Percentiles rank a stretch among this genome's conserved stretches.
phyloP scores from a whole-genome alignment of 148 eudicot genomes.

The Pouteria glomerata region DNA sequence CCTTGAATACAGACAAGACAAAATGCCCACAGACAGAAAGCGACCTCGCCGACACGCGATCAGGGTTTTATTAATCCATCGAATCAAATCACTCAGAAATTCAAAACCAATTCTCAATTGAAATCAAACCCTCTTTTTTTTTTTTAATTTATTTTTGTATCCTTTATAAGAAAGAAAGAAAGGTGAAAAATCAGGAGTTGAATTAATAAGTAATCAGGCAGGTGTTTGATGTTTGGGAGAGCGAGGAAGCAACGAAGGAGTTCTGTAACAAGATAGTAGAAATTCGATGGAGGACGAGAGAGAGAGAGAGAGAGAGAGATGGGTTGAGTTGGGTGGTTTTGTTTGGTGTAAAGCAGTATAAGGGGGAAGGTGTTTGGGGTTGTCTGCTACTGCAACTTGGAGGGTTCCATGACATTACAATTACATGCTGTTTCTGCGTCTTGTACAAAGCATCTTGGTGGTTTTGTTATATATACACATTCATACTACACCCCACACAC shows the following conservation, averaged over 20 bases:
- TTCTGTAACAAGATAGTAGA: not conserved
- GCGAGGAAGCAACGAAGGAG: not conserved
- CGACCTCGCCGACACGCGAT: slow-evolving; percentile 47
- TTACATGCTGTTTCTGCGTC: slow-evolving; percentile 21
- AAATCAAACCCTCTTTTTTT: not conserved
- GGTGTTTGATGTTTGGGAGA: not conserved
- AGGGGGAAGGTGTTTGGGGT: slow-evolving; percentile 6
- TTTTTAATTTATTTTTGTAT: not conserved
- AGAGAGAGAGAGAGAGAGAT: slow-evolving; percentile 5
- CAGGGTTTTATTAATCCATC: slow-evolving; percentile 14
- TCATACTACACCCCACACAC: not conserved
- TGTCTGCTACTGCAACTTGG: slow-evolving; percentile 35
- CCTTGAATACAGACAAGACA: slow-evolving; percentile 27
- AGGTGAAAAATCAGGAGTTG: not conserved
- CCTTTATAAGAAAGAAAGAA: too few species aligned
- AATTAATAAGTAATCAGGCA: not conserved
- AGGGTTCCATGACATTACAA: not conserved
- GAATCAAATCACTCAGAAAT: not conserved
- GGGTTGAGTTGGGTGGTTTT: not conserved
- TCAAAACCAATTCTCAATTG: not conserved
- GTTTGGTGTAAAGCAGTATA: slow-evolving; percentile 50
- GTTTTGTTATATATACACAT: slow-evolving; percentile 16
- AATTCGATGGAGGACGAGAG: not conserved
- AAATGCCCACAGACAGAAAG: slow-evolving; percentile 48
- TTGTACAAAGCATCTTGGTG: slow-evolving; percentile 36